phyloP scores from a whole-genome alignment of 1,139 yeast species.

The Yamadazyma oceani region DNA sequence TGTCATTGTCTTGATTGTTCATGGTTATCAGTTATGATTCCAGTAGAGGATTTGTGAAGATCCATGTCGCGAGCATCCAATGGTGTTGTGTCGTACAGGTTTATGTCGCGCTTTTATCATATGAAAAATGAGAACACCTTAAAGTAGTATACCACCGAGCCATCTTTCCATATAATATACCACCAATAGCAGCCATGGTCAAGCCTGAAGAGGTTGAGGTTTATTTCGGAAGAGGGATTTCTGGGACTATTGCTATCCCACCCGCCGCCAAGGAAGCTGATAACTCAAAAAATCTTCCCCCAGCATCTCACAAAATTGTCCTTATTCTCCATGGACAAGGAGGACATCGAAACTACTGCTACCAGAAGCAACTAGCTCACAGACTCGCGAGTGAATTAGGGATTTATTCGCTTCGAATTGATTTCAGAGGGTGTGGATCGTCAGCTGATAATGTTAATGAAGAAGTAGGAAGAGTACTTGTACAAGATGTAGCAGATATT shows the following conservation, averaged over 20 bases:
- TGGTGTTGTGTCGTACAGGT: too few relatives aligned
- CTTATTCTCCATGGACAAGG: conserved; percentile 71
- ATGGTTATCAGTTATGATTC: neutral
- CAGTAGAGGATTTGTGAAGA: too few relatives aligned
- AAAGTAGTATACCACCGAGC: too few relatives aligned
- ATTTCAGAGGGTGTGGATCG: conserved; percentile 83
- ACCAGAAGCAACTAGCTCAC: conserved; percentile 64
- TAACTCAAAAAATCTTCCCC: conserved; percentile 28
- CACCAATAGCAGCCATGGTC: too few relatives aligned
- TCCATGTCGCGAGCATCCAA: too few relatives aligned
- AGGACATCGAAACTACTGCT: conserved; percentile 81
- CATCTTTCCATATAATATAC: too few relatives aligned
- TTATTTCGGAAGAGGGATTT: conserved; percentile 35
- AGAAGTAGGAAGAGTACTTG: conserved; percentile 52
- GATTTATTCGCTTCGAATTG: conserved; percentile 67
- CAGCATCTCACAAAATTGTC: conserved; percentile 41
- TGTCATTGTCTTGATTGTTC: conserved; percentile 12
- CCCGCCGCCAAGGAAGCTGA: conserved; percentile 29
- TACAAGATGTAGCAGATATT: conserved; percentile 69
- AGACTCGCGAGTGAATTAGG: conserved; percentile 60
- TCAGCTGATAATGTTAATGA: conserved; percentile 56
- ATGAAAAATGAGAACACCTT: too few relatives aligned
- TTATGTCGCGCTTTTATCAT: too few relatives aligned
- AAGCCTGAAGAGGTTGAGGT: conserved; percentile 38
- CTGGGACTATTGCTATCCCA: conserved; percentile 43